Evolutionary conservation across 345 rosid species (phyloP), one percentile per base, ranked within the genome.

Genomic region (Durio zibethinus): DNA sequence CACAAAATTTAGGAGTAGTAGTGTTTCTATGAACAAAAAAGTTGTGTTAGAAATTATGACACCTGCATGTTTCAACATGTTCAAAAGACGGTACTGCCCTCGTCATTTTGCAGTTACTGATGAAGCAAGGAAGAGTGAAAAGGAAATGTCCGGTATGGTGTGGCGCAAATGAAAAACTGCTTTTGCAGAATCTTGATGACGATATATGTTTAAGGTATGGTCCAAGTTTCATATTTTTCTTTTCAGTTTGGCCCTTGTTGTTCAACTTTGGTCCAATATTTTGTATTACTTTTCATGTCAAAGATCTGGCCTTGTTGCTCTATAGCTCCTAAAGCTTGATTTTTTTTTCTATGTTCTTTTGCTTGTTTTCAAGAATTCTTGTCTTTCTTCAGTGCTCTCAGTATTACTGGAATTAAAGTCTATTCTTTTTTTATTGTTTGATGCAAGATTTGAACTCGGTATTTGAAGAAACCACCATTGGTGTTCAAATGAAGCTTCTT

Each of bases 371-470:
- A n/a, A 25, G 40, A 18, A 2, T 31, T 40, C 53, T 57, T 6
- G 4, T 36, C 25, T 56, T 65, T 40, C 53, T 70, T 25, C 47
- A 14, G 2, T 45, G 50, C 35, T 67, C 9, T 27, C 14, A 54
- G 63, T 73, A 31, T 56, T 56, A 4, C 35, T 57, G 76, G 21
- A 48, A 48, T 64, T 43, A 16, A 56, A 73, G 8, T 59, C 10
- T 60, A 21, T 52, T 74, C 15, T 68, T 47, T 64, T 7, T 75
- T 47, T 4, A 31, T 43, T 73, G 18, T 78, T 80, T 70, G 59
- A 52, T 74, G 76, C 77, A 76, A 77, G 80, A 80, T 83, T 85
- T 73, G 77, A 81, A 66, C 53, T 73, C 83, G 83, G 80, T 73
- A n/a, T 31, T 72, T 48, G 77, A 74, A 47, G 33, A 74, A 66